Conservation (phyloP, 192 early-diverging fungal genomes). For the Coemansia sp. region DNA sequence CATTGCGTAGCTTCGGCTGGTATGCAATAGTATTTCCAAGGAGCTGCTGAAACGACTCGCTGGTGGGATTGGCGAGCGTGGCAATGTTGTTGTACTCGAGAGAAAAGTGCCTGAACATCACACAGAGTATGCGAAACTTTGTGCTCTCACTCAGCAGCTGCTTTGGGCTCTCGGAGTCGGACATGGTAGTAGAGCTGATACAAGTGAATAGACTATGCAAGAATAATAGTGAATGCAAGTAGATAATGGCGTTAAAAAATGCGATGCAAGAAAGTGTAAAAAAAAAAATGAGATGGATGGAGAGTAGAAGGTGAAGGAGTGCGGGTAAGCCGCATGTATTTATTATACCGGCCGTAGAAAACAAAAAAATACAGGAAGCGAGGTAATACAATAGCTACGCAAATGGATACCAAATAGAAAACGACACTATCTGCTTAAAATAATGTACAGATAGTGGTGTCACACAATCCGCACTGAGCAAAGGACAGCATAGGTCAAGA, state of each 20-base stretch:
- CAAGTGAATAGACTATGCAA: background rate
- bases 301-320: background rate
- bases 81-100: conserved; percentile 32
- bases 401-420: background rate
- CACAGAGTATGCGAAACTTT: conserved; percentile 35
- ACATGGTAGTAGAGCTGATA: conserved; percentile 1
- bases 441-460: background rate
- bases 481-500: background rate
- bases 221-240: background rate
- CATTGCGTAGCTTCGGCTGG: conserved; percentile 22
- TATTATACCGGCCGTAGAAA: background rate
- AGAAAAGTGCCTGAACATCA: conserved; percentile 38
- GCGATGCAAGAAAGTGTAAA: background rate
- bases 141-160: conserved; percentile 25
- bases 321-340: background rate
- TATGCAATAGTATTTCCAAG: conserved; percentile 5
- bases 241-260: background rate
- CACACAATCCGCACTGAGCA: background rate
- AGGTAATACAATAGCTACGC: background rate
- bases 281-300: background rate
- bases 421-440: background rate
- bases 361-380: too few species aligned
- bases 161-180: conserved; percentile 9
- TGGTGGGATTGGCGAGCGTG: conserved; percentile 21
- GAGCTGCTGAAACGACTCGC: conserved; percentile 13